Conservation (phyloP, 2,329 filamentous ascomycete genomes). For the Allantophomopsis cytisporea region DNA sequence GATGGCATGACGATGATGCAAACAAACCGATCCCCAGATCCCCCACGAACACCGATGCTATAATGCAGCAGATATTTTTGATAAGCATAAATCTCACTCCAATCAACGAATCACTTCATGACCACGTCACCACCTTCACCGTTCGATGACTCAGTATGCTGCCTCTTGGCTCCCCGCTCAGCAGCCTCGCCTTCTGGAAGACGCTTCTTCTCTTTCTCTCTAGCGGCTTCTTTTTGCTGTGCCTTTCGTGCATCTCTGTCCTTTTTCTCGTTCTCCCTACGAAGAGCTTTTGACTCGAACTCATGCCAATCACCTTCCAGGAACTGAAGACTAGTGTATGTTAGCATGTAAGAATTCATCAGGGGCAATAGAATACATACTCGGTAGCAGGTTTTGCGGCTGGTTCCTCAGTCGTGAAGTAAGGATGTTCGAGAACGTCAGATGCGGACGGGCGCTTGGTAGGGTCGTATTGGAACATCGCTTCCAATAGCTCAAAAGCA, state of each 20-base stretch:
- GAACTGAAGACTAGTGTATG: slow-evolving; percentile 41
- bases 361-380: slow-evolving; percentile 33
- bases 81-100: too few relatives aligned
- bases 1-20: too few relatives aligned
- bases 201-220: slow-evolving; percentile 11
- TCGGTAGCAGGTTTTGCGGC: slow-evolving; percentile 64
- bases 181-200: slow-evolving; percentile 8
- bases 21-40: too few relatives aligned
- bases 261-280: slow-evolving; percentile 71
- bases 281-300: slow-evolving; percentile 88
- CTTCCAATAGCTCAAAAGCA: slow-evolving; percentile 68
- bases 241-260: slow-evolving; percentile 26
- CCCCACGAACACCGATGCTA: too few relatives aligned
- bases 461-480: slow-evolving; percentile 87
- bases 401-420: slow-evolving; percentile 78
- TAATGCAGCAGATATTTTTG: too few relatives aligned
- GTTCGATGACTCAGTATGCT: slow-evolving; percentile 1
- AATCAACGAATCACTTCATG: too few relatives aligned
- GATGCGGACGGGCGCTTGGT: slow-evolving; percentile 69
- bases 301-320: slow-evolving; percentile 97
- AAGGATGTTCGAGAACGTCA: slow-evolving; percentile 73
- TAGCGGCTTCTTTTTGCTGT: slow-evolving; percentile 14
- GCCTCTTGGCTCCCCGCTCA: slow-evolving; percentile 14
- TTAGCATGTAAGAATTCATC: slow-evolving; percentile 16
- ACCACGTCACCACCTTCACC: too few relatives aligned